Conservation (phyloP, 345 rosid species). For the Heritiera littoralis region DNA sequence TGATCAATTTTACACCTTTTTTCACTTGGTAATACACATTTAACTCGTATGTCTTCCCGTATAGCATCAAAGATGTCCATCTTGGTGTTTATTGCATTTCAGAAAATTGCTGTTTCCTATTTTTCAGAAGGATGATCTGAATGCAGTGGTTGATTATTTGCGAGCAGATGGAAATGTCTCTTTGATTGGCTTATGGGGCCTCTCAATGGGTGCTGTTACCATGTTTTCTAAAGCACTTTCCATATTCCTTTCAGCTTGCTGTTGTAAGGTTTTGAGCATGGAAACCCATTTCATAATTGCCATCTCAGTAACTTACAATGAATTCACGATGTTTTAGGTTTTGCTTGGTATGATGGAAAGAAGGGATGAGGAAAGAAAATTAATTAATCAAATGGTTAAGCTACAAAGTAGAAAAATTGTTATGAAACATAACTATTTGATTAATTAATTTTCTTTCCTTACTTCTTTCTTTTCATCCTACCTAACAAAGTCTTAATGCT, state of each 20-base stretch:
- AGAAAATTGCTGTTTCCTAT: slow-evolving; percentile 9
- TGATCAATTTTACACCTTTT: neutral
- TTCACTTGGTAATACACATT: neutral
- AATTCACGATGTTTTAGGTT: neutral
- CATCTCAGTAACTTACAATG: no score
- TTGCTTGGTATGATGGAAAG: no score
- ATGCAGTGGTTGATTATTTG: slow-evolving; percentile 75
- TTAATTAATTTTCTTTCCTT: no score
- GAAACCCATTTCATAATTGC: neutral
- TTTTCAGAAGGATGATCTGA: slow-evolving; percentile 86
- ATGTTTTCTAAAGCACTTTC: slow-evolving; percentile 49
- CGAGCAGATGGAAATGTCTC: slow-evolving; percentile 89
- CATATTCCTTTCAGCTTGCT: slow-evolving; percentile 19
- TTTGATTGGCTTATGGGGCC: slow-evolving; percentile 94
- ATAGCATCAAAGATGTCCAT: neutral
- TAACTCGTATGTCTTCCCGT: neutral
- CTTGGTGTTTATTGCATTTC: neutral
- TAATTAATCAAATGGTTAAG: no score
- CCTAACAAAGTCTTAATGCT: neutral
- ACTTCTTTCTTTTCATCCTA: no score
- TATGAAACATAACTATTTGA: no score
- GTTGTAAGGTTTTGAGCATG: slow-evolving; percentile 10
- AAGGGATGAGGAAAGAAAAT: no score
- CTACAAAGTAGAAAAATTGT: no score
- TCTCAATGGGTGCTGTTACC: slow-evolving; percentile 96